A percentile compares a stretch with the other conserved stretches of the same genome.
Conservation (phyloP, 192 early-diverging fungal species). For the Lunasporangiospora selenospora region DNA sequence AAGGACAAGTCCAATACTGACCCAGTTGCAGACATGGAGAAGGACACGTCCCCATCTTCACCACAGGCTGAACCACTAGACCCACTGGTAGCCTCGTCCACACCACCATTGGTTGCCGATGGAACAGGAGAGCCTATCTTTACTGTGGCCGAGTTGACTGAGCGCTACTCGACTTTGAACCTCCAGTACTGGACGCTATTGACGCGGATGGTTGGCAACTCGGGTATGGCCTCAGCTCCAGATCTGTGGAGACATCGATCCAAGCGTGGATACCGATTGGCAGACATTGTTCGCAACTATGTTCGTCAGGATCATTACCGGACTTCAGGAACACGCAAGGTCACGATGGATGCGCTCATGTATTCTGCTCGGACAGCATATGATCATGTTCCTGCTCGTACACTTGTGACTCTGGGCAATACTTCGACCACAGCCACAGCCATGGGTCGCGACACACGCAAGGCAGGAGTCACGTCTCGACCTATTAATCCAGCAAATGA, state of each 20-base stretch:
- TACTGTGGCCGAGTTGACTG: constrained; percentile 29
- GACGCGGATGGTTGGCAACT: constrained; percentile 59
- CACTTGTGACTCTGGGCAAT: constrained; percentile 2
- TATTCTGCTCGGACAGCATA: constrained; percentile 57
- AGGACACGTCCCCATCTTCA: constrained; percentile 2
- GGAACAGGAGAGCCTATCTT: constrained; percentile 27
- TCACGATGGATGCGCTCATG: constrained; percentile 54
- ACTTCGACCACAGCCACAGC: constrained; percentile 11
- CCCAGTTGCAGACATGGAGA: not conserved
- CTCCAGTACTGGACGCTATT: constrained; percentile 65
- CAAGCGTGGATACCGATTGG: constrained; percentile 50
- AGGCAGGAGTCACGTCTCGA: constrained; percentile 11
- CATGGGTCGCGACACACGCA: constrained; percentile 10
- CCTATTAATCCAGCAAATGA: constrained; percentile 22
- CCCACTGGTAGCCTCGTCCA: constrained; percentile 17
- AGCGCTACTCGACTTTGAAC: constrained; percentile 55
- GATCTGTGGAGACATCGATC: constrained; percentile 64
- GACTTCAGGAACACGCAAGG: constrained; percentile 30
- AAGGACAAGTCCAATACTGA: constrained; percentile 12
- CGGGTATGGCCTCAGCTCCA: constrained; percentile 50
- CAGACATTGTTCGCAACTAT: constrained; percentile 54
- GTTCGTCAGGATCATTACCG: constrained; percentile 39
- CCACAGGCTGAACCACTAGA: not conserved
- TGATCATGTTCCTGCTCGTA: constrained; percentile 38
- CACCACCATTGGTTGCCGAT: constrained; percentile 33